Conservation (phyloP, 192 early-diverging fungal genomes). For the Backusella circina region DNA sequence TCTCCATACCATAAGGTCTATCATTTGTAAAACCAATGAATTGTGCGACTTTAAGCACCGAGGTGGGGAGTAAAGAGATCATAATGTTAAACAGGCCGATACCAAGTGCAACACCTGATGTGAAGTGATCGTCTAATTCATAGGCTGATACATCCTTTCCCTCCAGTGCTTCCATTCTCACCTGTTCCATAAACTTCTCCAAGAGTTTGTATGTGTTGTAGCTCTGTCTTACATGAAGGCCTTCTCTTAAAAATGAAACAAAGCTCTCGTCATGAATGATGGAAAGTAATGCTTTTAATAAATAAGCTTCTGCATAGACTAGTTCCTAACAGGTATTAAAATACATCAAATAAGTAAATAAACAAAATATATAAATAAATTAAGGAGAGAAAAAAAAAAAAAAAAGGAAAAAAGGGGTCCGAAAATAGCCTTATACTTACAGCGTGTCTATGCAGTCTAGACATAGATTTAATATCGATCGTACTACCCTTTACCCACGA, state of each 20-base stretch:
- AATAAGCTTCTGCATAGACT: conserved; percentile 72
- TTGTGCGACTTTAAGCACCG: conserved; percentile 73
- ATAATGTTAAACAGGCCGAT: conserved; percentile 78
- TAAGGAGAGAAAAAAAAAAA: conserved; percentile 1
- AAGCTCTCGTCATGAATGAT: conserved; percentile 73
- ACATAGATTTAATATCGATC: conserved; percentile 50
- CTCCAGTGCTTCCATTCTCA: conserved; percentile 44
- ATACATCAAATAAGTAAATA: too few species aligned
- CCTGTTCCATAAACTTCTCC: conserved; percentile 45
- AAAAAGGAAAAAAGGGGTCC: not conserved
- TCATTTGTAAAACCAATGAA: conserved; percentile 82
- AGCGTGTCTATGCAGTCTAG: conserved; percentile 58
- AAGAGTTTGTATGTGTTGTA: conserved; percentile 64
- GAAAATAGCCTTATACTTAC: conserved; percentile 33
- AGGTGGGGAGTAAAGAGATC: conserved; percentile 70
- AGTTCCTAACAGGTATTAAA: conserved; percentile 51
- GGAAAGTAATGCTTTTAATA: conserved; percentile 71
- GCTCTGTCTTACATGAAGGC: conserved; percentile 66
- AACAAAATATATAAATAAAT: not conserved
- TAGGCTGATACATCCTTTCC: conserved; percentile 46
- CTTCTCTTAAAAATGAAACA: conserved; percentile 73
- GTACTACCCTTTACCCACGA: conserved; percentile 40
- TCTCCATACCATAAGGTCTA: conserved; percentile 67
- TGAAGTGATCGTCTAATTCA: conserved; percentile 76
- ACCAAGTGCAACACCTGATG: conserved; percentile 74